phyloP scores from a whole-genome alignment of 768 basidiomycete genomes.

The Mycena leptocephala region DNA sequence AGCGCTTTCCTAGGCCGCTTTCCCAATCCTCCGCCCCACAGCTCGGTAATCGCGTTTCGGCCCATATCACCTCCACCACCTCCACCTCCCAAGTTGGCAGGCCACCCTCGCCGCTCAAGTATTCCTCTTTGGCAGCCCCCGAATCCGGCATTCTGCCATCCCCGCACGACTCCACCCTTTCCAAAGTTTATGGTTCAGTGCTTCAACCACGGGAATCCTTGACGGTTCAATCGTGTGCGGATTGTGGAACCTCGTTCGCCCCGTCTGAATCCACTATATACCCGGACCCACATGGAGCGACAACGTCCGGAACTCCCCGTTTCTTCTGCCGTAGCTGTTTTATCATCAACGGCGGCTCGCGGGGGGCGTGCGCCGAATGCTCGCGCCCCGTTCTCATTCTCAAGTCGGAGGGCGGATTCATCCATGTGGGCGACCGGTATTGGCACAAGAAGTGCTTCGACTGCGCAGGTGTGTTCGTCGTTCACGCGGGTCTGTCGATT shows the following conservation, averaged over 20 bases:
- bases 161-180: slow-evolving; percentile 70
- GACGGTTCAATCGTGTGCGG: slow-evolving; percentile 76
- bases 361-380: slow-evolving; percentile 81
- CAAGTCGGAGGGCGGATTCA: slow-evolving; percentile 84
- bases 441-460: slow-evolving; percentile 91
- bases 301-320: slow-evolving; percentile 55
- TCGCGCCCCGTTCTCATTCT: slow-evolving; percentile 80
- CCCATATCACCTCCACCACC: slow-evolving; percentile 70
- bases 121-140: slow-evolving; percentile 64
- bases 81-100: slow-evolving; percentile 55
- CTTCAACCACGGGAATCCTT: slow-evolving; percentile 85
- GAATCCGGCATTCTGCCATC: slow-evolving; percentile 76
- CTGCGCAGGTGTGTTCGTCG: slow-evolving; percentile 56
- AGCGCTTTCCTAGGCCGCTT: slow-evolving; percentile 68
- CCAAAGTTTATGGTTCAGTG: slow-evolving; percentile 90
- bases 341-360: slow-evolving; percentile 79
- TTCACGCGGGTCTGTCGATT: not conserved
- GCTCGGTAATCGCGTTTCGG: slow-evolving; percentile 66
- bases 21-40: slow-evolving; percentile 49
- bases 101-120: slow-evolving; percentile 74
- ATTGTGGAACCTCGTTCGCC: slow-evolving; percentile 76
- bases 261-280: slow-evolving; percentile 88
- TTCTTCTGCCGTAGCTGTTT: slow-evolving; percentile 88
- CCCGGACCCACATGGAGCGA: slow-evolving; percentile 71
- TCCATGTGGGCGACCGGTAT: slow-evolving; percentile 77